Conservation (phyloP, 352 stramenopile genomes). For the Hyaloperonospora arabidopsidis region DNA sequence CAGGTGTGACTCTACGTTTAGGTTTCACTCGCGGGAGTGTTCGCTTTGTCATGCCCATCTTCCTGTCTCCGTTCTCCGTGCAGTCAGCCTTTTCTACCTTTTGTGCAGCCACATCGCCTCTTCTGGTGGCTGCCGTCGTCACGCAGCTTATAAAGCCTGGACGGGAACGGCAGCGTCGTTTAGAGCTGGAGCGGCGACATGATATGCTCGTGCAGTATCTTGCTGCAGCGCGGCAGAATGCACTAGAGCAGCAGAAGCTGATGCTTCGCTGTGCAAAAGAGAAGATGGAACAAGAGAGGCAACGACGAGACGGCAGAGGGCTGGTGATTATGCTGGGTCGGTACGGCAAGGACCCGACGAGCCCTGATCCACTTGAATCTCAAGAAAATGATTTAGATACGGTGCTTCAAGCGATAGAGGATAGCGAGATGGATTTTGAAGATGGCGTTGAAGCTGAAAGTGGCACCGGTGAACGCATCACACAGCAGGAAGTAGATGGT, state of each 20-base stretch:
- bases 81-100: slow-evolving; percentile 70
- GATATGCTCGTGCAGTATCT: slow-evolving; percentile 55
- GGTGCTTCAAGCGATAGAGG: slow-evolving; percentile 13
- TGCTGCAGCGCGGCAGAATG: slow-evolving; percentile 36
- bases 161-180: slow-evolving; percentile 47
- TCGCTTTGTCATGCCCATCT: slow-evolving; percentile 77
- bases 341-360: slow-evolving; percentile 73
- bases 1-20: slow-evolving; percentile 54
- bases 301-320: slow-evolving; percentile 36
- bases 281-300: slow-evolving; percentile 44
- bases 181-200: slow-evolving; percentile 36
- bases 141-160: slow-evolving; percentile 61
- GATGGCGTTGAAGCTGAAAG: slow-evolving; percentile 17
- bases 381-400: slow-evolving; percentile 16
- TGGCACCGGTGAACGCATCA: slow-evolving; percentile 10
- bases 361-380: slow-evolving; percentile 30
- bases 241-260: slow-evolving; percentile 64
- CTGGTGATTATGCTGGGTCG: slow-evolving; percentile 66
- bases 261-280: slow-evolving; percentile 59
- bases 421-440: slow-evolving; percentile 19
- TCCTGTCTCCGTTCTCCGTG: slow-evolving; percentile 62
- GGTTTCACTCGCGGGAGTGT: slow-evolving; percentile 74
- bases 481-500: slow-evolving; percentile 15
- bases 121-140: slow-evolving; percentile 55
- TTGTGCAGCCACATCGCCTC: slow-evolving; percentile 59